A percentile compares a stretch with the other conserved stretches of the same genome.
These are phyloP conservation scores for Vachellia collinsii DNA, from an alignment of 306 rosid species.

Conservation along the genomic window DNA sequence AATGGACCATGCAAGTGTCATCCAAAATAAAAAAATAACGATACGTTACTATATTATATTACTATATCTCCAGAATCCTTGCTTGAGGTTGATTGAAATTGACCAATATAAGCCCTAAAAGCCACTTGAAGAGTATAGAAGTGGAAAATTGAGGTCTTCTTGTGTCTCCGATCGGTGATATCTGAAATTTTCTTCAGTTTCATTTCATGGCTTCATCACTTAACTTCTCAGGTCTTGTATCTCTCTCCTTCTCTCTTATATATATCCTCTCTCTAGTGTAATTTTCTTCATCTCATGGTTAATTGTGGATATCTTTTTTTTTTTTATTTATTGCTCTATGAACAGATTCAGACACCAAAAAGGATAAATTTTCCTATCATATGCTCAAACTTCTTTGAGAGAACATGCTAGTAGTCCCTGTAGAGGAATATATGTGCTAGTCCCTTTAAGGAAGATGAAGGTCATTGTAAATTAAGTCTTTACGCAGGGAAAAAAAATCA, in stretches of 20 bases:
- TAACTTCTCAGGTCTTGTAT: background rate
- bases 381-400: background rate
- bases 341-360: background rate
- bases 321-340: background rate
- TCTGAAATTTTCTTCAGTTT: background rate
- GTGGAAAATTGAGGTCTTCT: background rate
- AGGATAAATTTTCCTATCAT: background rate
- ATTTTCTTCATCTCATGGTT: background rate
- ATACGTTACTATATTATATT: too few species aligned
- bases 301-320: background rate
- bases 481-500: too few species aligned
- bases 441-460: background rate
- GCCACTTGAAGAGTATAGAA: background rate
- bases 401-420: too few species aligned
- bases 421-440: too few species aligned
- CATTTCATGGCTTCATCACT: background rate
- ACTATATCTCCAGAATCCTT: background rate
- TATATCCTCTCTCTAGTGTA: too few species aligned
- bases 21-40: too few species aligned
- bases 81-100: background rate
- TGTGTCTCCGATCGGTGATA: background rate
- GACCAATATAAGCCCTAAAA: background rate
- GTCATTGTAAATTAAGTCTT: background rate
- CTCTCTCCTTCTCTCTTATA: too few species aligned
- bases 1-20: too few species aligned